Evolutionary conservation across 345 rosid species (phyloP).

Genomic region (Linum trigynum): DNA sequence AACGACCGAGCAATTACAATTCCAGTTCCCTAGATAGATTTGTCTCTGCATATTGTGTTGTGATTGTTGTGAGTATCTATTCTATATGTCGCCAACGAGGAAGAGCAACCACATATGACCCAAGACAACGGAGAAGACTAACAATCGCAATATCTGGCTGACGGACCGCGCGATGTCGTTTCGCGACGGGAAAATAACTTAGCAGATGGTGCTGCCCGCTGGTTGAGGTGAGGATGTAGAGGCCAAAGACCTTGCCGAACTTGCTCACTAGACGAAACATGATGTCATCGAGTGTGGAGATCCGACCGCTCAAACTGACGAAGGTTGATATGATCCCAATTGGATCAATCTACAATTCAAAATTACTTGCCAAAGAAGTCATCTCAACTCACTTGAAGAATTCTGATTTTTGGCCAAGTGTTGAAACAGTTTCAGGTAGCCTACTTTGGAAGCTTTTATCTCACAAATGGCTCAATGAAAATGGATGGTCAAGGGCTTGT

Average conservation of each 20-base stretch:
- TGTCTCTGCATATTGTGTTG: background rate
- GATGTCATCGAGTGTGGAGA: constrained; percentile 12
- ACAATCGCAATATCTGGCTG: constrained; percentile 27
- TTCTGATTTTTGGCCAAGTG: too few relatives aligned
- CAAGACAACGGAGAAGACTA: constrained; percentile 35
- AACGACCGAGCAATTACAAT: background rate
- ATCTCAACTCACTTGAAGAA: too few relatives aligned
- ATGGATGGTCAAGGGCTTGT: too few relatives aligned
- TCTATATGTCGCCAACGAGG: constrained; percentile 36
- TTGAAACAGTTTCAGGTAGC: too few relatives aligned
- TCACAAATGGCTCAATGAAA: too few relatives aligned
- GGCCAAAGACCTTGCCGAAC: constrained; percentile 63
- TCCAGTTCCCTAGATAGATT: too few relatives aligned
- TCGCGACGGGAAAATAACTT: constrained; percentile 32
- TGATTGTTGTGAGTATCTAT: background rate
- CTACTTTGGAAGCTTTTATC: too few relatives aligned
- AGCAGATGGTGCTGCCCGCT: background rate
- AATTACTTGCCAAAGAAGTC: too few relatives aligned
- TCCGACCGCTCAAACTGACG: constrained; percentile 42
- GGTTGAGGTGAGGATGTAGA: constrained; percentile 30
- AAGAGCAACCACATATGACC: constrained; percentile 37
- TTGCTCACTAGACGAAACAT: constrained; percentile 24
- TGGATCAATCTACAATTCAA: too few relatives aligned
- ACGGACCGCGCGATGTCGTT: constrained; percentile 55
- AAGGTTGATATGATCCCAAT: too few relatives aligned